Evolutionary conservation across 2,329 filamentous ascomycete genomes (phyloP), one percentile per base, ranked within the genome.

Genomic region (Chalaropsis ovoidea): DNA sequence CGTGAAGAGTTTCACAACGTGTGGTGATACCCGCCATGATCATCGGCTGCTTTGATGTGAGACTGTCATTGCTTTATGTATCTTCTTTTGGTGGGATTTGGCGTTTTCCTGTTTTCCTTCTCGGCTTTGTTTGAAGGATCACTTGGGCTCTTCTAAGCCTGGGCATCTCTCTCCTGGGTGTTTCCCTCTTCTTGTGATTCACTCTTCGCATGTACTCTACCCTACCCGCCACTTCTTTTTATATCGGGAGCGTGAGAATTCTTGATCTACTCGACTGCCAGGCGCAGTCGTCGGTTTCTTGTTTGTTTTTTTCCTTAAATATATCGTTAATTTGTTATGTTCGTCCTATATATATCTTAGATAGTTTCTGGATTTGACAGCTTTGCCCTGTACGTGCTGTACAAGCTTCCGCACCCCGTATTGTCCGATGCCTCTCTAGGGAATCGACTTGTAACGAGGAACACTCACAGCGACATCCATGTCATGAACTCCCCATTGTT

Each of bases 1-100:
- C 72, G 73, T 35, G 78, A 79, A 2, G 78, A 77, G 65, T 80
- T 79, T 67, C 73, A 73, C 22, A 80, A 80, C 68, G 76, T 79
- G n/a, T 80, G 78, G 78, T 73, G 62, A 39, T 52, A 7, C 3
- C 19, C 42, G n/a, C n/a, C n/a, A 5, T 63, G 42, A 31, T 5
- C 42, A 43, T 19, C 8, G 19, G 54, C 45, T 62, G 17, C 17
- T 13, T 39, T 49, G 24, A 52, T 63, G 31, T 41, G 22, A n/a
- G 17, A 42, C 43, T 52, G 35, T 52, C 42, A 1, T 45, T 31
- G n/a, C 19, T 64, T 60, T 42, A 6, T 63, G 52, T 41, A 19
- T 45, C 6, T 65, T 35, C 47, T 60, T 54, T 58, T 41, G 52
- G 35, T 61, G 58, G 5, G 15, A 42, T 65, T 58, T 11, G 35